phyloP scores from a whole-genome alignment of 2,329 filamentous ascomycete species.

The Phyllosticta citrichinensis region DNA sequence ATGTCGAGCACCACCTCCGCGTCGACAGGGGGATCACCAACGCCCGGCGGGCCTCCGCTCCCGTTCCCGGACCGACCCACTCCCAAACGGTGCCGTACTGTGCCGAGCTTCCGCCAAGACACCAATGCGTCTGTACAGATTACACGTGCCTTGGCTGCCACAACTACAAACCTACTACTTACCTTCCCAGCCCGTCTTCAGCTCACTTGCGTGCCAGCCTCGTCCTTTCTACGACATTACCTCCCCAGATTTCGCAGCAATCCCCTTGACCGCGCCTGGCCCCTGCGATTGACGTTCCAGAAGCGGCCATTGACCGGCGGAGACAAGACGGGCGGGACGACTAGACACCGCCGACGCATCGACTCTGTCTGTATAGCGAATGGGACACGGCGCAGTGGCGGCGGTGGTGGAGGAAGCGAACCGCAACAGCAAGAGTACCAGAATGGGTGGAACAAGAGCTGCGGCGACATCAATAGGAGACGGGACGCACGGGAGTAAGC shows the following conservation, averaged over 20 bases:
- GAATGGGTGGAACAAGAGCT: background rate
- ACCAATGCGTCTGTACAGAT: background rate
- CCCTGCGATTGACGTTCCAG: background rate
- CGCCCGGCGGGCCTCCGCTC: slow-evolving; percentile 2
- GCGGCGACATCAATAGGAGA: background rate
- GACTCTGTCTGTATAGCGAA: background rate
- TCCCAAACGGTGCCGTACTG: background rate
- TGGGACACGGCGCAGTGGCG: background rate
- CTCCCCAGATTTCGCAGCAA: background rate
- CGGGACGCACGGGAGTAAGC: background rate
- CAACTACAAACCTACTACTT: background rate
- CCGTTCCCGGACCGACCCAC: background rate
- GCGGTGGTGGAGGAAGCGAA: background rate
- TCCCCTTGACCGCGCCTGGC: background rate
- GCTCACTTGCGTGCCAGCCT: background rate
- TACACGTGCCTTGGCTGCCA: background rate
- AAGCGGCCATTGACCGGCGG: background rate
- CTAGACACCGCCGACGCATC: background rate
- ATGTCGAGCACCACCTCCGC: background rate
- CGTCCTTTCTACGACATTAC: background rate
- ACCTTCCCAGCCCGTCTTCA: background rate
- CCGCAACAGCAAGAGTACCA: background rate
- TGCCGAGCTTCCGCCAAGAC: background rate
- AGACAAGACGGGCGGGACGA: background rate
- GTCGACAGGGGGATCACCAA: slow-evolving; percentile 1